Evolutionary conservation across 306 rosid genomes (phyloP).

Genomic region (Cicer chorassanicum): DNA sequence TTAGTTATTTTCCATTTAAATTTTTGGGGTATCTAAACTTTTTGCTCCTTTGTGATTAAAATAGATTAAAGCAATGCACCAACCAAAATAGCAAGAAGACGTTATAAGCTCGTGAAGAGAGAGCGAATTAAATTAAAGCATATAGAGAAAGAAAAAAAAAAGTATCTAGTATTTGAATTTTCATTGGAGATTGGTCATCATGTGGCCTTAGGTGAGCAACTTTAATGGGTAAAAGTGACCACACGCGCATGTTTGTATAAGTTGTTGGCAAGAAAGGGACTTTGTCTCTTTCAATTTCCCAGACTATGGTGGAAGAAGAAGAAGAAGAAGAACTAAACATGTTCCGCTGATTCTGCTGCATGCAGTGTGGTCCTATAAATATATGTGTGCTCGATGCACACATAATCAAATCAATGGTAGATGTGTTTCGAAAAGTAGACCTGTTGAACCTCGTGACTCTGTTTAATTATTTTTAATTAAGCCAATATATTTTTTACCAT

Average conservation of each 20-base stretch:
- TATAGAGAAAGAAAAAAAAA: no score
- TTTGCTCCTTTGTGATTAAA: conserved; percentile 35
- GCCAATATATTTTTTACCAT: no score
- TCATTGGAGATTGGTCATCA: conserved; percentile 41
- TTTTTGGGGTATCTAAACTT: neutral
- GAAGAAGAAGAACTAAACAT: neutral
- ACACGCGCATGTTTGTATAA: conserved; percentile 36
- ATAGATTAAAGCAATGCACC: neutral
- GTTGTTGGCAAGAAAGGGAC: conserved; percentile 53
- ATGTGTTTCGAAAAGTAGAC: neutral
- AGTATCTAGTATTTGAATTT: neutral
- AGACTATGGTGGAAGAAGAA: conserved; percentile 4
- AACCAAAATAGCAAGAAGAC: neutral
- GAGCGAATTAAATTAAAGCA: no score
- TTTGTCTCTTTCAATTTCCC: conserved; percentile 40
- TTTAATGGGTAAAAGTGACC: conserved; percentile 49
- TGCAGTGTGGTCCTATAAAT: conserved; percentile 39
- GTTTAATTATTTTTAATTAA: conserved; percentile 36
- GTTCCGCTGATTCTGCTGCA: neutral
- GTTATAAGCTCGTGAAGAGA: conserved; percentile 40
- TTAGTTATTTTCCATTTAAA: neutral
- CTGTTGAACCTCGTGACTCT: conserved; percentile 42
- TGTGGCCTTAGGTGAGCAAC: conserved; percentile 28
- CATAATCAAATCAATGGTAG: neutral
- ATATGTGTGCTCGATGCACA: neutral